Evolutionary conservation across 108 stramenopile genomes (phyloP), one percentile per base, ranked within the genome.

Genomic region (Cyclotella kingstonii): DNA sequence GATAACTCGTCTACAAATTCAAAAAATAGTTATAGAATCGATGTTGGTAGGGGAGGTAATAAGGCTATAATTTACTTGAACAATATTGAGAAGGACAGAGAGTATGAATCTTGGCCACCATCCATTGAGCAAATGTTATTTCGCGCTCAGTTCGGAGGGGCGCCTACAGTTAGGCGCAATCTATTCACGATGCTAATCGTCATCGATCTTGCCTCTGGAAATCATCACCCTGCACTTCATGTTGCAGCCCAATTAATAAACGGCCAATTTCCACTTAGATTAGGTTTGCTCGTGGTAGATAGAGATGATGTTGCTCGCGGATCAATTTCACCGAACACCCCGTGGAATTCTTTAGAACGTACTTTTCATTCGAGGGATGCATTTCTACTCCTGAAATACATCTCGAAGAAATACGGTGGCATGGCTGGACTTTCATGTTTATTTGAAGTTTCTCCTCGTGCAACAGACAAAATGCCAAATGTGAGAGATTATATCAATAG

Each of bases 121-220:
- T 60, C 65, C 22, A 17, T 89, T 10, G 63, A 83, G 38, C 79
- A 85, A 54, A 81, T 82, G 83, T 18, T 90, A 12, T 81, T 83
- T 58, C 72, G 71, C 11, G 70, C 81, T 69, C 89, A 90, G 42
- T 90, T 80, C 41, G 89, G 92, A 58, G 55, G 71, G 58, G 84
- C 86, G 30, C 87, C 87, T 3, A 71, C 85, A 10, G 78, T 89
- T 4, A 69, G 86, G 45, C 72, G 88, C 31, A 93, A 93, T 61
- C 52, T 93, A 30, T 89, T 89, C 50, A 93, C 91, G 11, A 68
- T 88, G 56, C 66, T 88, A 18, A 63, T 76, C 25, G 85, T 90
- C 3, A 41, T 86, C 21, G 85, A 93, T 75, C 88, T 88, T 4
- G 50, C 40, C 11, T 48, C 33, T 15, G 49, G 44, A 12, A 70